Evolutionary conservation across 768 basidiomycete genomes (phyloP).

Genomic region (Leccinum imitatum): DNA sequence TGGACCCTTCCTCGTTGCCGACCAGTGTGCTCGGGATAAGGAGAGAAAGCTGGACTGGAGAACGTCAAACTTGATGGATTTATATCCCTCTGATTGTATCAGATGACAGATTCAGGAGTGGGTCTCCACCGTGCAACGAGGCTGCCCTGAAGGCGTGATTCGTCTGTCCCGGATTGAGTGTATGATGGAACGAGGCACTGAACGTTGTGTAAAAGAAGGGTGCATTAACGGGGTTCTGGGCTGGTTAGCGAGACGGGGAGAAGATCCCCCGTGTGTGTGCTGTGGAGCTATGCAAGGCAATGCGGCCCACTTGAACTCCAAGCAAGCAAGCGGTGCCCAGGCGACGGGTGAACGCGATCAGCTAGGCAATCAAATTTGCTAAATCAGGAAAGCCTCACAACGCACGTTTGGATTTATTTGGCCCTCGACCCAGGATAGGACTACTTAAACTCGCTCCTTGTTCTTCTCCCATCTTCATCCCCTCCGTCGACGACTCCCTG

Average conservation of each 20-base stretch:
- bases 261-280: neutral
- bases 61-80: neutral
- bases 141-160: neutral
- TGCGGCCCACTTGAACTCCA: conserved; percentile 11
- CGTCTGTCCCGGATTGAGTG: neutral
- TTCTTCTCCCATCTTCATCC: conserved; percentile 25
- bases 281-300: conserved; percentile 10
- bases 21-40: neutral
- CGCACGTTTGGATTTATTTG: conserved; percentile 32
- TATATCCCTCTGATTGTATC: conserved; percentile 2
- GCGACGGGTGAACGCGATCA: conserved; percentile 15
- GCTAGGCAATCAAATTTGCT: conserved; percentile 7
- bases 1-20: conserved; percentile 3
- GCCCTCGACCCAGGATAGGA: conserved; percentile 29
- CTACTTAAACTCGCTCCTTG: conserved; percentile 31
- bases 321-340: conserved; percentile 17
- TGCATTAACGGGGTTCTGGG: conserved; percentile 5
- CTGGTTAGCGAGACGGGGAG: neutral
- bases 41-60: neutral
- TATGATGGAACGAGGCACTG: conserved; percentile 7
- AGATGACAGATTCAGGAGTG: neutral
- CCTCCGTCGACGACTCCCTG: conserved; percentile 11
- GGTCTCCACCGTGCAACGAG: neutral
- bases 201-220: neutral
- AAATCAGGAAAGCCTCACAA: conserved; percentile 7